These are phyloP conservation scores for Lepidium aucheri DNA, from an alignment of 345 rosid species.

Conservation along the genomic window DNA sequence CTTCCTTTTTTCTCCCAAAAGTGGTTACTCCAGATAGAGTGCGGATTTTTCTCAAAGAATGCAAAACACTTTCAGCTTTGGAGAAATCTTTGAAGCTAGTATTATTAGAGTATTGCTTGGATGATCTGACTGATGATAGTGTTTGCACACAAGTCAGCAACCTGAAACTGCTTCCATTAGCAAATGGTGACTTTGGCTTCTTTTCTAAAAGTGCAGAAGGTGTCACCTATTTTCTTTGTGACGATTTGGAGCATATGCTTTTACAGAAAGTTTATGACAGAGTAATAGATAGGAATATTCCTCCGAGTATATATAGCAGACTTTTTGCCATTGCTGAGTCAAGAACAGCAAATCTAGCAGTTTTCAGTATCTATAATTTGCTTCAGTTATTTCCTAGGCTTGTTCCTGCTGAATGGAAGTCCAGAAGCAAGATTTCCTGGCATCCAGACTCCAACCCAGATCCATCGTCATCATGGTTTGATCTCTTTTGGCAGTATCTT, in stretches of 20 bases:
- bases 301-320: constrained; percentile 45
- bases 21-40: constrained; percentile 83
- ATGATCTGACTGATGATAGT: constrained; percentile 75
- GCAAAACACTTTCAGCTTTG: constrained; percentile 42
- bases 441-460: constrained; percentile 43
- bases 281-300: constrained; percentile 63
- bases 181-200: constrained; percentile 71
- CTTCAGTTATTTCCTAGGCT: constrained; percentile 62
- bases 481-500: constrained; percentile 79
- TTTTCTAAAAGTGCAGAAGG: constrained; percentile 50
- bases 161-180: constrained; percentile 76
- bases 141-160: constrained; percentile 47
- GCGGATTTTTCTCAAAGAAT: constrained; percentile 56
- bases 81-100: constrained; percentile 56
- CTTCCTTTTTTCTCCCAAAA: constrained; percentile 52
- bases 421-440: constrained; percentile 61
- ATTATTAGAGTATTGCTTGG: constrained; percentile 87
- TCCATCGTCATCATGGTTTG: constrained; percentile 80
- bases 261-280: constrained; percentile 58
- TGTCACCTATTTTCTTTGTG: constrained; percentile 59
- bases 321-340: constrained; percentile 65
- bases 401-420: constrained; percentile 82
- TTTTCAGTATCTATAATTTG: constrained; percentile 47
- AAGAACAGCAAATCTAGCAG: constrained; percentile 49
- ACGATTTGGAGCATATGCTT: constrained; percentile 60